Evolutionary conservation across 2,329 filamentous ascomycete genomes (phyloP).

Genomic region (Rutstroemia sp.): DNA sequence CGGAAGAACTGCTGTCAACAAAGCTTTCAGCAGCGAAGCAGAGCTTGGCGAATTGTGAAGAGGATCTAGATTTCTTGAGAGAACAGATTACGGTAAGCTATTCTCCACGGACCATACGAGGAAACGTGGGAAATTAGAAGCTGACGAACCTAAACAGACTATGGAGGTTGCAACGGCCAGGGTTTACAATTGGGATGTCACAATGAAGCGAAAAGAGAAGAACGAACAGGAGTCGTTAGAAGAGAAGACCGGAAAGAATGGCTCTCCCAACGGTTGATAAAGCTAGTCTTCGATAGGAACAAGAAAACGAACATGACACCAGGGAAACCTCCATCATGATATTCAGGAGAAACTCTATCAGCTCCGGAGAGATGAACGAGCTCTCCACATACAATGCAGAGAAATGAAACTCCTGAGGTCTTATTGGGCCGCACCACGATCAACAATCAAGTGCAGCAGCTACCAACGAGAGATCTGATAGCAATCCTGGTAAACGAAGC

Average conservation of each 20-base stretch:
- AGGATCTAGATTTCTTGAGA: constrained; percentile 89
- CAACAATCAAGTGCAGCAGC: background rate
- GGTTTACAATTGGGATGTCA: constrained; percentile 99
- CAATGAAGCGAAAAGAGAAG: constrained; percentile 89
- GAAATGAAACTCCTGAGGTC: background rate
- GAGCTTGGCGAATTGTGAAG: constrained; percentile 82
- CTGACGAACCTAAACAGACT: constrained; percentile 16
- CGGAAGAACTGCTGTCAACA: constrained; percentile 66
- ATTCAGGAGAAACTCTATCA: constrained; percentile 2
- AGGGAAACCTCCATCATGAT: constrained; percentile 1
- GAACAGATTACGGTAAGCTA: constrained; percentile 86
- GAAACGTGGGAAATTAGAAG: background rate
- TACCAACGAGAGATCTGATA: background rate
- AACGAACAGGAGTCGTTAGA: constrained; percentile 45
- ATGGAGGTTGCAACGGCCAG: constrained; percentile 93
- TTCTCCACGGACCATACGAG: background rate
- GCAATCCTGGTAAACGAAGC: background rate
- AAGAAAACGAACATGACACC: background rate
- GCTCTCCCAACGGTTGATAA: constrained; percentile 27
- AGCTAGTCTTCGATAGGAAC: background rate
- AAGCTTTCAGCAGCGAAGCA: constrained; percentile 75
- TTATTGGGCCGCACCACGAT: background rate
- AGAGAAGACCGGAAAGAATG: constrained; percentile 26
- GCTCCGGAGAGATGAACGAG: background rate
- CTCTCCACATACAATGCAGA: background rate